Evolutionary conservation across 192 early-diverging fungal species (phyloP).

Genomic region (Thamnidium elegans): DNA sequence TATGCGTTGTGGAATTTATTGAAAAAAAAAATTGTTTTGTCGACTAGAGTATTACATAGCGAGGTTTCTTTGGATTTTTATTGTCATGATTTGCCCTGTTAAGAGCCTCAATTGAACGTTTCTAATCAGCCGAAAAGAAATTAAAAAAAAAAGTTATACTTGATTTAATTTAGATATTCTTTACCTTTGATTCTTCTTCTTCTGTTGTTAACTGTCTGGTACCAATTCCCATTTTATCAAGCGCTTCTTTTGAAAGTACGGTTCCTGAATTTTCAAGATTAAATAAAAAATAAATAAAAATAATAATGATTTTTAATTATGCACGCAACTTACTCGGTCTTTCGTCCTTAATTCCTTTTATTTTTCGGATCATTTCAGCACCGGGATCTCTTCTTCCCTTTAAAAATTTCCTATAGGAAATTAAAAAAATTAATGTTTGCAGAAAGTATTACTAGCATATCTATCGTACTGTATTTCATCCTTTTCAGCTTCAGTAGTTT

Average conservation of each 20-base stretch:
- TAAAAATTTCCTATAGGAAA: slow-evolving; percentile 23
- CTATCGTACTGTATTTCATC: background rate
- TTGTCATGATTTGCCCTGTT: slow-evolving; percentile 1
- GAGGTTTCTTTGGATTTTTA: slow-evolving; percentile 14
- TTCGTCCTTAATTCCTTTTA: slow-evolving; percentile 24
- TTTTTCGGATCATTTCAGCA: slow-evolving; percentile 28
- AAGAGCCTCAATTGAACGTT: slow-evolving; percentile 19
- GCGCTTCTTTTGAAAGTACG: slow-evolving; percentile 23
- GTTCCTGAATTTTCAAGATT: background rate
- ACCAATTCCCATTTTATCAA: slow-evolving; percentile 20
- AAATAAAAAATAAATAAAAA: background rate
- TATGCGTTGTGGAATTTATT: slow-evolving; percentile 1
- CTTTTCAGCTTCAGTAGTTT: background rate
- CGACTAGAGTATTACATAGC: slow-evolving; percentile 13
- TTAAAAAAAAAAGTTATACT: background rate
- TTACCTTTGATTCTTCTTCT: slow-evolving; percentile 24
- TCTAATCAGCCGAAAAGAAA: slow-evolving; percentile 10
- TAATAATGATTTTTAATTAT: background rate
- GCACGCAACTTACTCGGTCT: slow-evolving; percentile 5
- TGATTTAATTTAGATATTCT: no score
- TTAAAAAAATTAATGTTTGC: background rate
- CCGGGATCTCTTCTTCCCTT: slow-evolving; percentile 29
- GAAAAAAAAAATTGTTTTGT: slow-evolving; percentile 7
- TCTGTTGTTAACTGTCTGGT: background rate
- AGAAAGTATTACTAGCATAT: background rate